Percentiles rank a stretch among this genome's conserved stretches.
phyloP scores from a whole-genome alignment of 169 alveolate genomes.

The Miamiensis avidus region DNA sequence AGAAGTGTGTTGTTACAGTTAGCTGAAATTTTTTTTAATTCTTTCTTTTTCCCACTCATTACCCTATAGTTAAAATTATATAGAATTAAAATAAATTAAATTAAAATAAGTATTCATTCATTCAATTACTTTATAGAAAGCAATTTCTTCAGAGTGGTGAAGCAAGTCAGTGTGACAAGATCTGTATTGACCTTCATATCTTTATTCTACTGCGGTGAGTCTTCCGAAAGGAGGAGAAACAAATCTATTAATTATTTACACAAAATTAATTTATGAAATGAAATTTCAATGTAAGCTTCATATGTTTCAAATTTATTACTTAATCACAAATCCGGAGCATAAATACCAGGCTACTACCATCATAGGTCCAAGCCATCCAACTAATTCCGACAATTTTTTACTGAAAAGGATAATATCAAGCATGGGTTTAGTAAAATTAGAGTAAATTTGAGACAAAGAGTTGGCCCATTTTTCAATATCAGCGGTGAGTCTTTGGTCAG shows the following conservation, averaged over 20 bases:
- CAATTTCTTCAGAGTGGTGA: constrained; percentile 85
- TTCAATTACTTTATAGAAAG: constrained; percentile 64
- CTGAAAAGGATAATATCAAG: constrained; percentile 82
- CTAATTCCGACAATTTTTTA: constrained; percentile 69
- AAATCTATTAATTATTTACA: background rate
- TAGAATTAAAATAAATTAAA: background rate
- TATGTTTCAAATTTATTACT: background rate
- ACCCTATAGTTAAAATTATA: constrained; percentile 38
- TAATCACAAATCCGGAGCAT: constrained; percentile 68
- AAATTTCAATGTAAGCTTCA: background rate
- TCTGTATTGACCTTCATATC: constrained; percentile 83
- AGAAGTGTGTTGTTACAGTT: constrained; percentile 52
- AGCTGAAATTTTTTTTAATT: constrained; percentile 48
- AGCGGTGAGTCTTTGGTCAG: constrained; percentile 82
- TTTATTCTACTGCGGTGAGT: constrained; percentile 70
- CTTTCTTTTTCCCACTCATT: constrained; percentile 68
- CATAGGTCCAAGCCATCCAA: constrained; percentile 85
- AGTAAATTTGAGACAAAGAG: constrained; percentile 68
- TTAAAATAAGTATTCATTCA: background rate
- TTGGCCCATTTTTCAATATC: constrained; percentile 80
- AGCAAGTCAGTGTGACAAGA: constrained; percentile 72
- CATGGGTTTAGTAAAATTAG: constrained; percentile 81
- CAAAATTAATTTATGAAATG: too few relatives aligned
- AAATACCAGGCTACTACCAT: constrained; percentile 77
- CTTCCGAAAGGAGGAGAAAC: constrained; percentile 86